A percentile compares a stretch with the other conserved stretches of the same genome.
These are phyloP conservation scores for Fusarium sp. DNA, from an alignment of 2,329 filamentous ascomycete genomes.

Conservation along the genomic window DNA sequence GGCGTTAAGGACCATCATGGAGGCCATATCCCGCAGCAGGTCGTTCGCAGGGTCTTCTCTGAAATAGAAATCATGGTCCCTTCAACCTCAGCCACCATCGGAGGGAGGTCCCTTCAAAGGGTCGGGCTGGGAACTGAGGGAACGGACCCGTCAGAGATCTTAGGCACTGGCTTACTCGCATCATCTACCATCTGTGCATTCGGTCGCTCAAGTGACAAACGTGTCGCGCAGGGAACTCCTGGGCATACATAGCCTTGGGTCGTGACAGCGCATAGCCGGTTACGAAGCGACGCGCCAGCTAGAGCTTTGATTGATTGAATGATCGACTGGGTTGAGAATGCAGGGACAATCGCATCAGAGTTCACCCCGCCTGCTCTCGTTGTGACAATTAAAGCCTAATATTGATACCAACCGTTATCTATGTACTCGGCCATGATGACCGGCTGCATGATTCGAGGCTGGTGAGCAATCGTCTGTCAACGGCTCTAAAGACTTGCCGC, in stretches of 20 bases:
- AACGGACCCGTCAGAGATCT: conserved; percentile 36
- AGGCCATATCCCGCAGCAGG: background rate
- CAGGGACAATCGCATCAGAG: conserved; percentile 26
- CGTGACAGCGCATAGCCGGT: conserved; percentile 27
- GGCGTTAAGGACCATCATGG: conserved; percentile 10
- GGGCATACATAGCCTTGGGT: conserved; percentile 9
- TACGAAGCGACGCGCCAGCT: conserved; percentile 30
- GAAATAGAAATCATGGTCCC: conserved; percentile 18
- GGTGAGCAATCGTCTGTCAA: background rate
- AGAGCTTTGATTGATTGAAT: conserved; percentile 4
- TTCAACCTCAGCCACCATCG: conserved; percentile 25
- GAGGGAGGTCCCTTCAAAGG: conserved; percentile 21
- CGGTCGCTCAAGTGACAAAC: conserved; percentile 30
- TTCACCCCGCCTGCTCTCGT: conserved; percentile 24
- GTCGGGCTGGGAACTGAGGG: conserved; percentile 5
- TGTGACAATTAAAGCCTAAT: background rate
- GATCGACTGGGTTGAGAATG: conserved; percentile 11
- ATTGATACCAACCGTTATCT: background rate
- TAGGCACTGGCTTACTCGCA: conserved; percentile 26
- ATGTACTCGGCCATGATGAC: background rate
- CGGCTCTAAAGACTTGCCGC: conserved; percentile 26
- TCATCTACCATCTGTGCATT: conserved; percentile 34
- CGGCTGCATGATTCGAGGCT: conserved; percentile 23
- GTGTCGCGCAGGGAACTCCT: conserved; percentile 39
- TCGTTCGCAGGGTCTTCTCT: conserved; percentile 12